Evolutionary conservation across 805 yeast species (phyloP).

Genomic region (Maudiozyma pseudohumilis): DNA sequence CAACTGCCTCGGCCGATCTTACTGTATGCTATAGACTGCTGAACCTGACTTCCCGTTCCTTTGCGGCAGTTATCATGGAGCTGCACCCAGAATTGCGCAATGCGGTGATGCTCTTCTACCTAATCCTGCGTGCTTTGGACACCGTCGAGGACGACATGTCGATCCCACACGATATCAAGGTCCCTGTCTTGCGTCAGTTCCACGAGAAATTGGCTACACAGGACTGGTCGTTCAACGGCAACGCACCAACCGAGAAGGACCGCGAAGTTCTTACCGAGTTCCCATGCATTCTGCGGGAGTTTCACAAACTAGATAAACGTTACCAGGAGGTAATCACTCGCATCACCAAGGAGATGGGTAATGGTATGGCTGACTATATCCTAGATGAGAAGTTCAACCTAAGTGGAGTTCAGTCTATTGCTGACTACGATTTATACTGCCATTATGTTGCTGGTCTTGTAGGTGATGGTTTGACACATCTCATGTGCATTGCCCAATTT

Average conservation of each 20-base stretch:
- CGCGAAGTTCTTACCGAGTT: conserved; percentile 74
- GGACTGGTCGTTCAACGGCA: conserved; percentile 78
- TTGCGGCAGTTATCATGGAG: conserved; percentile 88
- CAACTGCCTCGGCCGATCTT: conserved; percentile 36
- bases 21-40: conserved; percentile 60
- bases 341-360: conserved; percentile 81
- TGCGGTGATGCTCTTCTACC: conserved; percentile 74
- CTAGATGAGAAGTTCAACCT: conserved; percentile 65
- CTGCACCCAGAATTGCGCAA: conserved; percentile 81
- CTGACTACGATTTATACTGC: conserved; percentile 85
- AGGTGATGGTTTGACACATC: conserved; percentile 86
- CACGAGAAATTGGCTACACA: conserved; percentile 47
- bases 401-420: conserved; percentile 66
- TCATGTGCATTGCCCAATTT: conserved; percentile 68
- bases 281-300: conserved; percentile 57
- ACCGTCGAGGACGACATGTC: conserved; percentile 96
- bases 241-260: conserved; percentile 70
- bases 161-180: conserved; percentile 56
- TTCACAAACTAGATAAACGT: conserved; percentile 57
- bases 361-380: conserved; percentile 95
- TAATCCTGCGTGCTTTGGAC: conserved; percentile 82
- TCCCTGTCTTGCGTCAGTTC: conserved; percentile 65
- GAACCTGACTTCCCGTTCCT: conserved; percentile 71
- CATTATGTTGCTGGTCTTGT: conserved; percentile 97
- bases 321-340: conserved; percentile 73